Base-by-base conservation (phyloP, 192 early-diverging fungal species). In the Dimargaris xerosporica region DNA sequence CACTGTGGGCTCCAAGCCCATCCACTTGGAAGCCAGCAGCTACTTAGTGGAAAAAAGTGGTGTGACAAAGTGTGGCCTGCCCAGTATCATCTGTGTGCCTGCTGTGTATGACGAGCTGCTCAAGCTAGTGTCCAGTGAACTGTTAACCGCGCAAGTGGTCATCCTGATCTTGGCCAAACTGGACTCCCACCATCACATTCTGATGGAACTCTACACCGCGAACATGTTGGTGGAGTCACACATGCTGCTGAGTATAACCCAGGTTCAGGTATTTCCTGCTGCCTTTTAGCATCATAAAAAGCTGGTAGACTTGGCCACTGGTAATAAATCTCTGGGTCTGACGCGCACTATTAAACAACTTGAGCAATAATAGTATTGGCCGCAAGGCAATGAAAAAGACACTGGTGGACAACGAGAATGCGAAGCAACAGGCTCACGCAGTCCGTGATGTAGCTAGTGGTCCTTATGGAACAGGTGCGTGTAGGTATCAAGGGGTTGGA, bases 1-100 rank as follows among this genome's bases (percentile, higher is more conserved):
- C 75, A 91, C 96, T 44, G 93, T 96, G 30, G 96, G 96, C 46
- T 94, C 96, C 67, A 94, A 91, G 82, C 65, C 71, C 66, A 80
- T 99, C 67, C 84, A 91, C 70, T 99, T 99, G 69, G 96, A 99
- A 76, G 93, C 89, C 68, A 91, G 96, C 82, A 90, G 89, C 76
- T 99, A 99, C 82, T 91, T 91, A 48, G 87, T 88, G 43, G 88
- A 84, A 55, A n/a, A n/a, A n/a, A n/a, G n/a, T 99, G 96, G 96
- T n/a, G 81, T 84, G 31, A 66, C 76, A 69, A 84, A 80, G 70
- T 91, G 96, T 70, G 94, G 96, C 3, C 78, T 99, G 66, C 91
- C 92, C 75, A 99, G 94, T 82, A 96, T 99, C 78, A 81, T 77
- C 71, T 80, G 84, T 39, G 85, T 84, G 69, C 89, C 91, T 47